Evolutionary conservation across 495 filamentous ascomycete genomes (phyloP), one percentile per base, ranked within the genome.

Genomic region (Penicillium bovifimosum): DNA sequence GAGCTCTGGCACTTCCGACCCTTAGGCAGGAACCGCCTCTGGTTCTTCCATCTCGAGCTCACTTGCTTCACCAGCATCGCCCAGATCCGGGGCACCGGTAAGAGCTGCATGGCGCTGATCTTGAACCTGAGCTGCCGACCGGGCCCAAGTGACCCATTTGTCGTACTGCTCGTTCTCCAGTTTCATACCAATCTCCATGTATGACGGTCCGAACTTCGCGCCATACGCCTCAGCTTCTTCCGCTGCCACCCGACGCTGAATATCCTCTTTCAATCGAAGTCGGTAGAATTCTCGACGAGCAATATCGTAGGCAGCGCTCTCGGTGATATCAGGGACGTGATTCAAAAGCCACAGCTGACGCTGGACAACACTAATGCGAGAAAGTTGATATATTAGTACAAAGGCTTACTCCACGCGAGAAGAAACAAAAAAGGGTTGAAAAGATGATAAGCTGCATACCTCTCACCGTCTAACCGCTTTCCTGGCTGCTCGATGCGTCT

Each of bases 231-330:
- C 73, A 9, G 93, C 93, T 71, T 98, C 93, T 71, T 98, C 93
- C 18, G 80, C 78, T 1, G 91, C 90, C 59, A 97, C 82, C 58
- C 91, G 81, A 52, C 83, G 81, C 70, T 93, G 83, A 39, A 93
- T 81, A 48, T 96, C 91, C 62, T 95, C 84, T 55, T 82, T 71
- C 50, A 96, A 80, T 50, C 92, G 85, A 50, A 91, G 66, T 45
- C 76, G 74, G 71, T 97, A 97, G 72, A 98, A 96, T 69, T 98
- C 93, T 56, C 83, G 83, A 28, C 95, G 85, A 16, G 88, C 91
- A 40, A 74, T 77, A 73, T 96, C 91, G 72, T 97, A 98, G n/a
- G 92, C 89, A 54, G 72, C 54, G 11, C 74, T 73, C 64, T 80
- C 77, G 33, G 75, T 80, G 61, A 88, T 79, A 35, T 72, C 73